phyloP scores from a whole-genome alignment of 2,329 filamentous ascomycete species.

The Dactylellina leptospora region DNA sequence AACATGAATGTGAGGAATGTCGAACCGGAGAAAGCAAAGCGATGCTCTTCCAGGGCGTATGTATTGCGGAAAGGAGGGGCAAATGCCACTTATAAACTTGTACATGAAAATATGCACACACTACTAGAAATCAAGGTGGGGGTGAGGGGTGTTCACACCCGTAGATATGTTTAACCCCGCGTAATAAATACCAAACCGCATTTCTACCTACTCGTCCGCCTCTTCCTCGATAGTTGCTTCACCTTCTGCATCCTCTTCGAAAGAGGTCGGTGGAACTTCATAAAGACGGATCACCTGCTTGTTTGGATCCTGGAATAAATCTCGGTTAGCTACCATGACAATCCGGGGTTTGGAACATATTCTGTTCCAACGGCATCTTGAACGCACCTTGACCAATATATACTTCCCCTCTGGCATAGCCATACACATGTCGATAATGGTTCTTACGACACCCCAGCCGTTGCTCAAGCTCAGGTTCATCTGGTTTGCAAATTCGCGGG shows the following conservation, averaged over 20 bases:
- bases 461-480: slow-evolving; percentile 98
- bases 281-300: slow-evolving; percentile 94
- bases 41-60: slow-evolving; percentile 1
- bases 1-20: slow-evolving; percentile 25
- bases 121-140: slow-evolving; percentile 13
- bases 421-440: slow-evolving; percentile 93
- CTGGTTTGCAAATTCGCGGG: slow-evolving; percentile 92
- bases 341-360: not conserved
- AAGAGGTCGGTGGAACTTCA: slow-evolving; percentile 83
- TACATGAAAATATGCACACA: slow-evolving; percentile 18
- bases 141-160: slow-evolving; percentile 1
- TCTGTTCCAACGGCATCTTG: not conserved
- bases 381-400: slow-evolving; percentile 70
- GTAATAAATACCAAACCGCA: slow-evolving; percentile 6
- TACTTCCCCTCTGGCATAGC: slow-evolving; percentile 82
- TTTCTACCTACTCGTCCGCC: slow-evolving; percentile 65
- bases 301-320: slow-evolving; percentile 91
- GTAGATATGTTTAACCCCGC: slow-evolving; percentile 30
- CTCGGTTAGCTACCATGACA: slow-evolving; percentile 59
- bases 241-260: slow-evolving; percentile 88
- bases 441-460: slow-evolving; percentile 98
- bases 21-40: slow-evolving; percentile 20
- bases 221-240: slow-evolving; percentile 67
- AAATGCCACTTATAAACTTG: slow-evolving; percentile 9
- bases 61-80: slow-evolving; percentile 10